Base-by-base conservation (phyloP, 352 stramenopile species). In the Aphanomyces cochlioides region DNA sequence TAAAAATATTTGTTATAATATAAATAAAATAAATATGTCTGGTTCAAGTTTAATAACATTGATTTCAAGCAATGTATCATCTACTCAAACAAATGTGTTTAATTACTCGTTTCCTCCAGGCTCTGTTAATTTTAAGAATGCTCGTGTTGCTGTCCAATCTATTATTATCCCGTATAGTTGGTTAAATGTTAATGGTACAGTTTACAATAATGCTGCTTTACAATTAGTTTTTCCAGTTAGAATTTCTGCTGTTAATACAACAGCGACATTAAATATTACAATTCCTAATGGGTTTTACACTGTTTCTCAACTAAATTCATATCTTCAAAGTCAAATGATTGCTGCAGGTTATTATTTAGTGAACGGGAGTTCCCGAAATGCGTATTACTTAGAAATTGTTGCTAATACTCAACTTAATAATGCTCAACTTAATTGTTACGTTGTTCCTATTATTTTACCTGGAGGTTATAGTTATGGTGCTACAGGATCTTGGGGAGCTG, bases 21-120 rank as follows among this genome's bases (percentile, higher is more conserved):
- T 50, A 50, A 50, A 50, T 50, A 50, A 50, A 50, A 50, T 50
- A 50, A 50, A 50, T 50, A n/a, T 50, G 43, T 50, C 43, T 50
- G 43, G 43, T 1, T 50, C 17, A 50, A 50, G 43, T 50, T 50
- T 50, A 50, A 50, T 50, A 50, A 50, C 43, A 50, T 50, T 50
- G 43, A 50, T 3, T 50, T 50, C 43, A 50, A 50, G 43, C 43
- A 50, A 50, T 50, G 43, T 50, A 50, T 50, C 43, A 50, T n/a
- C 43, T 12, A 50, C 43, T 50, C 43, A 50, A 50, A 50, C 1
- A 3, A 50, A 50, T 2, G 2, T 2, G 43, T 50, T 50, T 50
- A 50, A 50, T n/a, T 50, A 50, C 43, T 50, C 43, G 43, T 50
- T 50, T 2, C 43, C 43, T 50, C 2, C 10, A 50, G 43, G 43